Base-by-base conservation (phyloP, 2,329 filamentous ascomycete genomes). In the Cercospora beticola region DNA sequence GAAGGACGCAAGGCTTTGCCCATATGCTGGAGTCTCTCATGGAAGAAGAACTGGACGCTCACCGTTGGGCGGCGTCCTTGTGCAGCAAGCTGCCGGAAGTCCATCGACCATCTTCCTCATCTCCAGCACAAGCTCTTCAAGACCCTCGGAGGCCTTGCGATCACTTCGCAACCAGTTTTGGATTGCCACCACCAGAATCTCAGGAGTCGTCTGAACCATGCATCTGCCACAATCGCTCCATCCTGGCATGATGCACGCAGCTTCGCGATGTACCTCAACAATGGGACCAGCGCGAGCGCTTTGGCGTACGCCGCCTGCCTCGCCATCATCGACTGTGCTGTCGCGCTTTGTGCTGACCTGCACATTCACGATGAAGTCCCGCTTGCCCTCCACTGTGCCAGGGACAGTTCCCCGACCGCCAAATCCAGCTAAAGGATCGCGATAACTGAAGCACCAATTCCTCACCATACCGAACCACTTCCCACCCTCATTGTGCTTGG, bases 401-500 rank as follows among this genome's bases (percentile, higher is more conserved):
- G 33, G 26, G 4, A 36, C 57, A 9, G 30, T n/a, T 12, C 12
- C 49, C 1, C 40, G 4, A 40, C 62, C 26, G 18, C 23, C 16
- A 21, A 10, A 28, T 1, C 61, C 57, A 18, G 6, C 2, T 4
- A 30, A 7, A 31, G 66, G 64, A 56, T 68, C 68, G 12, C 62
- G 40, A 58, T 70, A 68, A 28, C 57, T 66, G 62, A 72, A 72
- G n/a, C 58, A 60, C 68, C 64, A 71, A 10, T 64, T 43, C 18
- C 58, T 49, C 21, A 71, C 67, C 56, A 62, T 26, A 1, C 8
- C 18, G 21, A 67, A 65, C 67, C 70, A 73, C 43, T 64, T 59
- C 36, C 28, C 36, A 26, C 3, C 14, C 4, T 64, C 62, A 49
- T 57, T 64, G 5, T 40, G 62, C 21, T 8, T 28, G 7, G 49